phyloP scores from a whole-genome alignment of 352 stramenopile species.

The Albugo laibachii region DNA sequence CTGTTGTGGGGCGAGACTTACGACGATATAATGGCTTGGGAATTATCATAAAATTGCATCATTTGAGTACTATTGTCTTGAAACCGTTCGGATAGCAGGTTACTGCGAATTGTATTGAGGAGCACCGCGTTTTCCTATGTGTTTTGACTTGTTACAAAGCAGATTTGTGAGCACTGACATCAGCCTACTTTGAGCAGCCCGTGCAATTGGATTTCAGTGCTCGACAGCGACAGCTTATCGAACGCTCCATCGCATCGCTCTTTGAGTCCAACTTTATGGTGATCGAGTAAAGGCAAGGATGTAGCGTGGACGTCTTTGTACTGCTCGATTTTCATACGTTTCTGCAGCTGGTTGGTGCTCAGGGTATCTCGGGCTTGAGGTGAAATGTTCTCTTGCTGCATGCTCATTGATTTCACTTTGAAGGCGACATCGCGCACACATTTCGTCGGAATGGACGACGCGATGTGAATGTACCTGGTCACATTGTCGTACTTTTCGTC shows the following conservation, averaged over 20 bases:
- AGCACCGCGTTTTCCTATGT: slow-evolving; percentile 36
- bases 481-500: slow-evolving; percentile 47
- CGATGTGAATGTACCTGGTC: slow-evolving; percentile 72
- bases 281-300: neutral
- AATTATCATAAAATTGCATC: slow-evolving; percentile 48
- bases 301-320: slow-evolving; percentile 12
- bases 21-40: slow-evolving; percentile 27
- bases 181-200: slow-evolving; percentile 13
- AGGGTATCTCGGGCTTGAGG: neutral
- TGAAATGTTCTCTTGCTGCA: slow-evolving; percentile 7
- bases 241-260: neutral
- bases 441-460: slow-evolving; percentile 36
- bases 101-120: slow-evolving; percentile 46
- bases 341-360: slow-evolving; percentile 12
- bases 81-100: slow-evolving; percentile 31
- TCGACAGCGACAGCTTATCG: neutral
- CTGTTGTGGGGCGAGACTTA: slow-evolving; percentile 13
- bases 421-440: slow-evolving; percentile 59
- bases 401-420: slow-evolving; percentile 22
- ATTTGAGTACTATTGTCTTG: slow-evolving; percentile 34
- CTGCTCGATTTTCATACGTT: slow-evolving; percentile 42
- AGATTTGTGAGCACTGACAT: too few relatives aligned
- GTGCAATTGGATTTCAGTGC: slow-evolving; percentile 12
- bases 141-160: too few relatives aligned
- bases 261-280: neutral